Evolutionary conservation across 2,329 filamentous ascomycete species (phyloP).

Genomic region (Cadophora gregata): DNA sequence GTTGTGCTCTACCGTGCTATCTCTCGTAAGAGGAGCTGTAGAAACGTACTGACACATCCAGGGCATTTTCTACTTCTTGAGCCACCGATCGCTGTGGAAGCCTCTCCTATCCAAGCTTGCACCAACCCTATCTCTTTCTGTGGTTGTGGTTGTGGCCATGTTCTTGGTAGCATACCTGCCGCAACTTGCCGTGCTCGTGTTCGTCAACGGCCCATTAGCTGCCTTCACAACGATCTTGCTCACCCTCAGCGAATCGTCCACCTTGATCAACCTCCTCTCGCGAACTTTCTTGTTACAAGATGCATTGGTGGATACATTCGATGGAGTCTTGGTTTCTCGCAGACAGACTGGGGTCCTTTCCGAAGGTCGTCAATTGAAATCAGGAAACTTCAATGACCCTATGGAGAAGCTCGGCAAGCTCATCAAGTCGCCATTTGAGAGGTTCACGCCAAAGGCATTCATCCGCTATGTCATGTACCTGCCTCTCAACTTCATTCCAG

Average conservation of each 20-base stretch:
- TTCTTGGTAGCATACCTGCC: conserved; percentile 88
- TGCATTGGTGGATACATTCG: conserved; percentile 86
- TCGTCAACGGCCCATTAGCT: conserved; percentile 84
- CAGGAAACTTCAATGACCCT: conserved; percentile 56
- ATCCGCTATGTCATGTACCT: conserved; percentile 75
- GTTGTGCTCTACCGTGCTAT: background rate
- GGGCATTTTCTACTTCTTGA: conserved; percentile 65
- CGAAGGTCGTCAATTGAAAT: conserved; percentile 75
- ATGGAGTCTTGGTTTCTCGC: conserved; percentile 67
- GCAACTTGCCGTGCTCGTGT: conserved; percentile 80
- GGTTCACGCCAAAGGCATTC: conserved; percentile 65
- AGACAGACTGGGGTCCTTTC: conserved; percentile 67
- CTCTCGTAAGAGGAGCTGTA: conserved; percentile 4
- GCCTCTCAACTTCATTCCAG: conserved; percentile 90
- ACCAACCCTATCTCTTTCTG: conserved; percentile 71
- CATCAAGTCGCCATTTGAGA: conserved; percentile 62
- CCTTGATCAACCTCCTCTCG: conserved; percentile 61
- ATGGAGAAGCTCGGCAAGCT: conserved; percentile 61
- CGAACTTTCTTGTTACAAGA: conserved; percentile 81
- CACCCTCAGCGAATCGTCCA: conserved; percentile 66
- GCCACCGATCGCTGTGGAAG: conserved; percentile 62
- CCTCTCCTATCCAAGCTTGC: conserved; percentile 61
- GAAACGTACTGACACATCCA: conserved; percentile 39
- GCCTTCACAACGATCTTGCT: conserved; percentile 75
- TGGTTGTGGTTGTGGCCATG: conserved; percentile 77